Conservation (phyloP, 2,329 filamentous ascomycete species). For the Trichoderma lentiforme region DNA sequence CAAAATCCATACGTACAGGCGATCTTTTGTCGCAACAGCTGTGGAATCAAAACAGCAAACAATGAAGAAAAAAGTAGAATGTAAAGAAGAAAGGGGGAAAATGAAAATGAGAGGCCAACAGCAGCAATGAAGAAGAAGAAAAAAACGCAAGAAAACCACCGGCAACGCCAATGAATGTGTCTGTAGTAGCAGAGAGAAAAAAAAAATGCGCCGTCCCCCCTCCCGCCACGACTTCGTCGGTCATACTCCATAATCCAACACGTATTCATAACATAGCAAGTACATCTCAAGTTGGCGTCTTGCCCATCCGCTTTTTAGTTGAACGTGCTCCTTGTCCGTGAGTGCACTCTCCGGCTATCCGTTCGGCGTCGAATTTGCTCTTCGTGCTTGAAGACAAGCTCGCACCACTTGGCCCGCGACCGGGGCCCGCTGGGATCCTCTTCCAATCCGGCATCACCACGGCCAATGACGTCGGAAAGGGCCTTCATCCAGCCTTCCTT, state of each 20-base stretch:
- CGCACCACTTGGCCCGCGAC: conserved; percentile 61
- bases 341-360: conserved; percentile 51
- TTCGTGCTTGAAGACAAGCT: conserved; percentile 62
- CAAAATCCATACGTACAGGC: conserved; percentile 18
- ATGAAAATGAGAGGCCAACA: conserved; percentile 1
- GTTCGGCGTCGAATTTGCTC: conserved; percentile 55
- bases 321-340: conserved; percentile 57
- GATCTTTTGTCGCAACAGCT: conserved; percentile 5
- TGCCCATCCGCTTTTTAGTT: conserved; percentile 33
- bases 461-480: conserved; percentile 67
- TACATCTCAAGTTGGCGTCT: conserved; percentile 8
- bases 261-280: conserved; percentile 17
- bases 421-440: conserved; percentile 43
- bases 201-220: conserved; percentile 14
- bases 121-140: conserved; percentile 20
- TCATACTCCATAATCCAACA: conserved; percentile 20
- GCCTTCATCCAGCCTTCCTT: conserved; percentile 96
- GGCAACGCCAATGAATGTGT: conserved; percentile 19
- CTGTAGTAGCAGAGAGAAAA: conserved; percentile 6
- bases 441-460: conserved; percentile 47
- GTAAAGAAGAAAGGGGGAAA: conserved; percentile 14
- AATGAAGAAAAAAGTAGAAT: conserved; percentile 16
- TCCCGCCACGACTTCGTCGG: conserved; percentile 1
- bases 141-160: conserved; percentile 17
- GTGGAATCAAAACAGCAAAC: conserved; percentile 7